Conservation (phyloP, 2,329 filamentous ascomycete species). For the Pyrenophora seminiperda region DNA sequence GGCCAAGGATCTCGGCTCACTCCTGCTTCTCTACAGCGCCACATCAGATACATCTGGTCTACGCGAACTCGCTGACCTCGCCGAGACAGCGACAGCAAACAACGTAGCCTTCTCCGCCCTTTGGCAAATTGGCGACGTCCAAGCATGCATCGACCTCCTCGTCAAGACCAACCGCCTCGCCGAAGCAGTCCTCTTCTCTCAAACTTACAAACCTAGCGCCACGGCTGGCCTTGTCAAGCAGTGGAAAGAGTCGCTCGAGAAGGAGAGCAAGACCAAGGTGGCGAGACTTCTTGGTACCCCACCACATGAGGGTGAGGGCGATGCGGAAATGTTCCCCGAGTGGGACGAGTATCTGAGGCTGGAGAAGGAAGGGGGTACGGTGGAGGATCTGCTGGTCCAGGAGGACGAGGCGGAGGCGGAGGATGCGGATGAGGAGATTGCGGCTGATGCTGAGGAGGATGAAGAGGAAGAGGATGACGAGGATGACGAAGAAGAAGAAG, state of each 20-base stretch:
- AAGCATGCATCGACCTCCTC: conserved; percentile 80
- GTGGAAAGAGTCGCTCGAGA: conserved; percentile 87
- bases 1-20: conserved; percentile 85
- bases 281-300: conserved; percentile 83
- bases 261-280: conserved; percentile 82
- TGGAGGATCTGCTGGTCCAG: conserved; percentile 43
- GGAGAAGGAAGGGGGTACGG: conserved; percentile 71
- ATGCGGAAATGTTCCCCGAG: conserved; percentile 88
- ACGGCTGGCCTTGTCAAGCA: conserved; percentile 68
- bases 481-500: conserved; percentile 29
- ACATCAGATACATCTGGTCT: conserved; percentile 80
- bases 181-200: conserved; percentile 88
- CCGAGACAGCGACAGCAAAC: conserved; percentile 76
- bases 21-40: conserved; percentile 86
- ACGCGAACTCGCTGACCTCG: conserved; percentile 71
- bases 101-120: conserved; percentile 91
- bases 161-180: conserved; percentile 77
- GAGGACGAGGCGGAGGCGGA: conserved; percentile 42
- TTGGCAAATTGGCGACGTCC: conserved; percentile 84
- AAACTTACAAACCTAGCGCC: conserved; percentile 90
- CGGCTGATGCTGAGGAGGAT: conserved; percentile 37
- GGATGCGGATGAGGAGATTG: conserved; percentile 42
- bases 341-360: conserved; percentile 90
- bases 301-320: conserved; percentile 63
- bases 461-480: conserved; percentile 36